A percentile compares a stretch with the other conserved stretches of the same genome.
Evolutionary conservation across 2,329 filamentous ascomycete species (phyloP).

Genomic region (Ascochyta pisi): DNA sequence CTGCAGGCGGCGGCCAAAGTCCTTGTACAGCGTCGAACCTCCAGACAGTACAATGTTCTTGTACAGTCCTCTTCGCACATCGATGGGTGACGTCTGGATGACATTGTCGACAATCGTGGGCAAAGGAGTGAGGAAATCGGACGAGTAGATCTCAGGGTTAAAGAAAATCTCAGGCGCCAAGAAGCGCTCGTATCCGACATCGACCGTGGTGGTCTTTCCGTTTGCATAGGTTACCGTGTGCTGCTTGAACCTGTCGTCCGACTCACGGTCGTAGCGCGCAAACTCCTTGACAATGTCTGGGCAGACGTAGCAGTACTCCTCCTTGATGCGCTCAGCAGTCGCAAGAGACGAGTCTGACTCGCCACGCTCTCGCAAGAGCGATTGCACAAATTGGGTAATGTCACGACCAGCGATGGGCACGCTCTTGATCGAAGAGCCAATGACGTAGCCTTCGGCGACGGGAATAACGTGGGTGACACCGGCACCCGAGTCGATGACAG

Average conservation of each 20-base stretch:
- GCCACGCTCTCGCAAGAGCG: slow-evolving; percentile 90
- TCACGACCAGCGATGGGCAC: slow-evolving; percentile 98
- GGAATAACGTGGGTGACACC: slow-evolving; percentile 99
- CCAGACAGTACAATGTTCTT: slow-evolving; percentile 99
- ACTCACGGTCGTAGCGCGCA: slow-evolving; percentile 89
- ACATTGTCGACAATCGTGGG: slow-evolving; percentile 94
- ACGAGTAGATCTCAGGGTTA: slow-evolving; percentile 99
- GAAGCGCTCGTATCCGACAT: slow-evolving; percentile 98
- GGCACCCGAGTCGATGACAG: slow-evolving; percentile 97
- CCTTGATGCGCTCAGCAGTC: slow-evolving; percentile 97
- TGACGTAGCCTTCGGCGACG: slow-evolving; percentile 97
- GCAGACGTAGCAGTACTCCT: slow-evolving; percentile 97
- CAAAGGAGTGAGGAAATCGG: slow-evolving; percentile 94
- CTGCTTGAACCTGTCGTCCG: slow-evolving; percentile 82
- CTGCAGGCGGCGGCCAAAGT: slow-evolving; percentile 95
- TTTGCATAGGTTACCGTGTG: slow-evolving; percentile 87
- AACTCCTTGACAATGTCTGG: slow-evolving; percentile 99
- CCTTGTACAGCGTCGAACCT: slow-evolving; percentile 97
- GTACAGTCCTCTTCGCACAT: slow-evolving; percentile 95
- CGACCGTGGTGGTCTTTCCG: slow-evolving; percentile 82
- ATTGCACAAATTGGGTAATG: slow-evolving; percentile 99
- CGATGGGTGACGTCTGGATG: slow-evolving; percentile 96
- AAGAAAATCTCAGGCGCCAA: slow-evolving; percentile 99
- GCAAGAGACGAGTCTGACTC: slow-evolving; percentile 97
- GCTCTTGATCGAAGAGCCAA: slow-evolving; percentile 98